A percentile compares a stretch with the other conserved stretches of the same genome.
Evolutionary conservation across 129 eudicot genomes (phyloP).

Genomic region (Glebionis coronaria): DNA sequence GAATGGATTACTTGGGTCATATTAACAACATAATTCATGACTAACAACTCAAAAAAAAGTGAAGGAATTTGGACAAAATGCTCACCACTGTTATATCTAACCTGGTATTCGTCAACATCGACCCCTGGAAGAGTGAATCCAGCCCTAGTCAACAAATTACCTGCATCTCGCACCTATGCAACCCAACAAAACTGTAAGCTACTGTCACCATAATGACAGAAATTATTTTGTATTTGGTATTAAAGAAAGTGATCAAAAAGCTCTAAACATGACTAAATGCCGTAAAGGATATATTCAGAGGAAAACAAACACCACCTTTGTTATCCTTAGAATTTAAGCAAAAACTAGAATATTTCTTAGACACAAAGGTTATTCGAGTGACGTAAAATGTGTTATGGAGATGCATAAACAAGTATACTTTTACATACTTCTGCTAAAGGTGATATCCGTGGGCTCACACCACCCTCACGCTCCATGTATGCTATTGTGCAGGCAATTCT

Average conservation of each 20-base stretch:
- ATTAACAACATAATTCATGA: background rate
- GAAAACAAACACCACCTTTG: background rate
- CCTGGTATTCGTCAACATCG: too few species aligned
- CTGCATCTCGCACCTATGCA: constrained; percentile 92
- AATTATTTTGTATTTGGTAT: background rate
- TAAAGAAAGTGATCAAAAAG: too few species aligned
- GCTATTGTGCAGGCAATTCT: too few species aligned
- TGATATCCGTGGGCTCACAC: too few species aligned
- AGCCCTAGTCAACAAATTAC: constrained; percentile 93
- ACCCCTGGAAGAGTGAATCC: constrained; percentile 98
- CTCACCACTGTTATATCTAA: too few species aligned
- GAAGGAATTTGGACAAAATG: too few species aligned
- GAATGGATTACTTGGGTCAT: background rate
- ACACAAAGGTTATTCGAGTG: background rate
- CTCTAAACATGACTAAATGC: background rate
- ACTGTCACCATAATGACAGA: constrained; percentile 13
- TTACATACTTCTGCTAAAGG: constrained; percentile 85
- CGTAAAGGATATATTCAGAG: background rate
- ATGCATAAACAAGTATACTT: too few species aligned
- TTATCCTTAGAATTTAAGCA: too few species aligned
- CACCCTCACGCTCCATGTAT: too few species aligned
- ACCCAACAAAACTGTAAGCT: constrained; percentile 18
- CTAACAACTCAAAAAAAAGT: constrained; percentile 20
- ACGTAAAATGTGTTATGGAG: background rate
- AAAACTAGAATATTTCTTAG: background rate